These are phyloP conservation scores for Colletotrichum sp. DNA, from an alignment of 2,329 filamentous ascomycete genomes.

Conservation along the genomic window DNA sequence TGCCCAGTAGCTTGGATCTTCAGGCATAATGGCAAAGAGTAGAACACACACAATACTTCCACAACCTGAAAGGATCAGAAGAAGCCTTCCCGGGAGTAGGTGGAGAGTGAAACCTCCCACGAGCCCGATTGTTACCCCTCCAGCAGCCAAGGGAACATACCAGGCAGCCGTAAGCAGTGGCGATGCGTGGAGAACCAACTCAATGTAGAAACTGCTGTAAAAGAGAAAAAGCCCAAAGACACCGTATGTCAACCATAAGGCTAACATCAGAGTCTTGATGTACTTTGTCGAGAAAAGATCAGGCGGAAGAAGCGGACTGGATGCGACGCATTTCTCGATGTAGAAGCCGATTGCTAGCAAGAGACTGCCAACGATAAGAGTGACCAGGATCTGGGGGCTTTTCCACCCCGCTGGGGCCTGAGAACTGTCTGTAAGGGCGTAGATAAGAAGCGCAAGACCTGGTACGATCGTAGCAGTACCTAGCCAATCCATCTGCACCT, in stretches of 20 bases:
- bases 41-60: conserved; percentile 64
- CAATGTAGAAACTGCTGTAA: conserved; percentile 70
- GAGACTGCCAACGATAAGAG: conserved; percentile 60
- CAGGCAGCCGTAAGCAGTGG: conserved; percentile 71
- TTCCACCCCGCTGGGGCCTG: conserved; percentile 67
- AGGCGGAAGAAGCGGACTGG: conserved; percentile 64
- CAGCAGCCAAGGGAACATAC: conserved; percentile 71
- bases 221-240: conserved; percentile 66
- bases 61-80: conserved; percentile 66
- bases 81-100: conserved; percentile 63
- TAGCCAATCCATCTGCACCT: conserved; percentile 63
- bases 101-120: conserved; percentile 72
- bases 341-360: conserved; percentile 61
- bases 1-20: conserved; percentile 71
- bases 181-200: conserved; percentile 60
- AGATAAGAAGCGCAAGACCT: conserved; percentile 69
- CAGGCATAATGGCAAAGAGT: conserved; percentile 69
- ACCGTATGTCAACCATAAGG: conserved; percentile 66
- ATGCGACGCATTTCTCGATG: conserved; percentile 66
- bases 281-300: conserved; percentile 67
- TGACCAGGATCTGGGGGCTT: conserved; percentile 68
- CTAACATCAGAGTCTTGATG: conserved; percentile 62
- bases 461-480: conserved; percentile 59
- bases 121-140: conserved; percentile 69
- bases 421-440: conserved; percentile 69